Base-by-base conservation (phyloP, 2,329 filamentous ascomycete species). In the Trichophyton rubrum region DNA sequence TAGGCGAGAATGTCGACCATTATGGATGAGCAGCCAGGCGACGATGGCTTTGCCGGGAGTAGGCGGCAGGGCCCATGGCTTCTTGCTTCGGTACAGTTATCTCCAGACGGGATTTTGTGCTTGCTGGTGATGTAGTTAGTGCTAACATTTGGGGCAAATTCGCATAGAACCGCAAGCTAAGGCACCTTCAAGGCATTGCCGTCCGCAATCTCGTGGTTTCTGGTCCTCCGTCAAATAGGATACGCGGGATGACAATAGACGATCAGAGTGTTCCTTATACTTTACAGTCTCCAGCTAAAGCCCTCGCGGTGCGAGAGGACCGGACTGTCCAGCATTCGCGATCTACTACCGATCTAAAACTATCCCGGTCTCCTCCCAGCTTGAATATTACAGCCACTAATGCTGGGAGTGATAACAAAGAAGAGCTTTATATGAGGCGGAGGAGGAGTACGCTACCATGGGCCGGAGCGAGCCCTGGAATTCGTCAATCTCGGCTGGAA, bases 141-240 rank as follows among this genome's bases (percentile, higher is more conserved):
- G 59, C 49, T 35, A 13, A 51, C 45, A 38, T 9, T 13, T 51
- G 20, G 20, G 20, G 17, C 11, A 47, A 20, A 20, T 7, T 20
- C 43, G 9, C 17, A n/a, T 67, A 93, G 80, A 96, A 96, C 72
- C 88, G 90, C 71, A 90, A 87, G 72, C 80, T 97, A 59, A 85
- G 92, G 60, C 91, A 96, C 77, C 81, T 96, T 3, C 86, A 89
- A 68, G 90, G 89, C 66, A 84, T 97, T 67, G 92, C 88, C 60
- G 77, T 96, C 58, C 89, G 92, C 61, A 96, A 96, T 72, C 79
- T 96, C 49, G 85, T 84, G 63, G 85, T 96, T 66, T 78, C 78
- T 24, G 78, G 77, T 64, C 76, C 62, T 76, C 77, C 64, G 76
- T 76, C 41, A 17, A 61, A 30, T 51, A 76, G 80, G 62, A 65